A percentile compares a stretch with the other conserved stretches of the same genome.
Conservation (phyloP, 371 early-diverging fungal genomes). For the Mycotypha africana region DNA sequence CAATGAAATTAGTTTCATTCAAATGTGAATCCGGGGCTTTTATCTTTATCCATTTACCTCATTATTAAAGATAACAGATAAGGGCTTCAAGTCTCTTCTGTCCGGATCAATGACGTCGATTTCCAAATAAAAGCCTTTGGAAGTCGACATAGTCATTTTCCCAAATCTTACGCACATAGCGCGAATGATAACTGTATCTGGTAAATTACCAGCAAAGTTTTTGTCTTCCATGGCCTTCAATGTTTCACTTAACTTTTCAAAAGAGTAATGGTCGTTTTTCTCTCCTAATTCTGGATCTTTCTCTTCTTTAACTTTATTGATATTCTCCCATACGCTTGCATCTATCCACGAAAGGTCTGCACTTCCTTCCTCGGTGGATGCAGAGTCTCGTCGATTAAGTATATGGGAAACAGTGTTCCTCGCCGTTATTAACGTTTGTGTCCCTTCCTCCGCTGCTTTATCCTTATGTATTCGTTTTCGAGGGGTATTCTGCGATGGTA, state of each 20-base stretch:
- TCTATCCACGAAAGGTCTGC: not conserved
- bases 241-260: slow-evolving; percentile 2
- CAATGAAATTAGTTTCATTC: no score
- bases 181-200: slow-evolving; percentile 6
- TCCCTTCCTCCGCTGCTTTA: no score
- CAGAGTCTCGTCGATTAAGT: not conserved
- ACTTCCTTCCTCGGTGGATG: not conserved
- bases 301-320: not conserved
- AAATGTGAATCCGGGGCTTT: no score
- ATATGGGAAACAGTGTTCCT: no score
- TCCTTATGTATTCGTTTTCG: no score
- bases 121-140: slow-evolving; percentile 1
- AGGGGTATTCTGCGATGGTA: no score
- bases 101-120: slow-evolving; percentile 4
- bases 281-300: slow-evolving; percentile 1
- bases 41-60: slow-evolving; percentile 1
- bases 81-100: not conserved
- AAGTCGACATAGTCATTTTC: not conserved
- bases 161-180: slow-evolving; percentile 3
- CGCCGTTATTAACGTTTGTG: no score
- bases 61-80: slow-evolving; percentile 3
- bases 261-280: slow-evolving; percentile 4
- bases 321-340: not conserved
- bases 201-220: not conserved
- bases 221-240: slow-evolving; percentile 2